Evolutionary conservation across 495 filamentous ascomycete genomes (phyloP), one percentile per base, ranked within the genome.

Genomic region (Staphylotrichum longicolle): DNA sequence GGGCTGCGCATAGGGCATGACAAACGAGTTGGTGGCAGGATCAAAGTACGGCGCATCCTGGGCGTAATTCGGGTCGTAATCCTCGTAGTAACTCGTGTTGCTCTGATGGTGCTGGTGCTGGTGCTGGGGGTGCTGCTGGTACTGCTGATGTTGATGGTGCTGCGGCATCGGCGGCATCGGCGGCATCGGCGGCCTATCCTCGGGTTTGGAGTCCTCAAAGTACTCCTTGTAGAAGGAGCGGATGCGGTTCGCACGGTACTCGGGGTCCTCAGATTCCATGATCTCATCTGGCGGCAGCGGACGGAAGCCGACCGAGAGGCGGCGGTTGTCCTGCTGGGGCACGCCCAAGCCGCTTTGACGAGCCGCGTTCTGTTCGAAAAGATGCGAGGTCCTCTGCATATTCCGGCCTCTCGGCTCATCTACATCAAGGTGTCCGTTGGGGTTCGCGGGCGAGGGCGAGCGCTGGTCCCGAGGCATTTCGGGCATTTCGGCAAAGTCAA

Each of bases 201-300:
- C 80, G 37, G 76, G 79, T 70, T 88, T 90, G 20, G 83, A 86
- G 32, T 96, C 93, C 57, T 98, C 94, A 63, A 98, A 98, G 74
- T 98, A 98, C 74, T 98, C 94, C 73, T 96, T 96, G 78, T 98
- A 98, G 78, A 98, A 98, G 32, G 95, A 98, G 66, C 94, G 85
- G 64, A 98, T 98, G 30, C 95, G 85, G 76, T 96, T 97, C 62
- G 94, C 94, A 71, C 94, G 85, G 75, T 93, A 85, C 76, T 98
- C 94, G 3, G 94, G 90, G 70, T 96, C 90, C n/a, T 91, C 90
- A 40, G 90, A 88, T 32, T 79, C 77, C 49, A 77, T 75, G 40
- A 78, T 80, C 32, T 81, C 82, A 66, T 93, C 89, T 54, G 91
- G 91, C 4, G 94, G 94, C 40, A 98, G 82, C 48, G 94, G 94